phyloP scores from a whole-genome alignment of 352 stramenopile genomes.

The Pythium utonaiense region DNA sequence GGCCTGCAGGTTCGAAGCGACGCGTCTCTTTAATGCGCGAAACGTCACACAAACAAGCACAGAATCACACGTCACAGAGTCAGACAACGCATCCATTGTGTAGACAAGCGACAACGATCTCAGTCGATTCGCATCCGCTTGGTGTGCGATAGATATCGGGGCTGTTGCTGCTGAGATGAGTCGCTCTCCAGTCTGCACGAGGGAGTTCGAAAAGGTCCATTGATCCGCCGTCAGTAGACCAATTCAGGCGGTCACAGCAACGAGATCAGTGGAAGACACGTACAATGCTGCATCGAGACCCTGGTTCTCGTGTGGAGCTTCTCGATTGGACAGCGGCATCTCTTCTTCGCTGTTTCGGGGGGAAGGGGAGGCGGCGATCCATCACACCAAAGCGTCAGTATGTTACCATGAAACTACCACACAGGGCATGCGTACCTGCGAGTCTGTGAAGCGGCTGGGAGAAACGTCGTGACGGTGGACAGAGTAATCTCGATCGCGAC shows the following conservation, averaged over 20 bases:
- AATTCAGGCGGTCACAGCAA: too few species aligned
- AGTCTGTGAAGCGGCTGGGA: constrained; percentile 58
- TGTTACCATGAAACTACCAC: neutral
- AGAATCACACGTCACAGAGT: neutral
- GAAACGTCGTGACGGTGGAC: constrained; percentile 77
- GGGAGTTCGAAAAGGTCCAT: constrained; percentile 1
- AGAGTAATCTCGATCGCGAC: constrained; percentile 79
- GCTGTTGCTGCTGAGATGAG: constrained; percentile 42
- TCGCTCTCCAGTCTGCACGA: constrained; percentile 27
- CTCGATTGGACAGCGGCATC: neutral
- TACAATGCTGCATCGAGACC: constrained; percentile 1
- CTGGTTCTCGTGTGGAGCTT: neutral
- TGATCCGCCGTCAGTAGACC: too few species aligned
- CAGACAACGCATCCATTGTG: neutral
- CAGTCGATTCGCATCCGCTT: constrained; percentile 40
- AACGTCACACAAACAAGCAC: constrained; percentile 6
- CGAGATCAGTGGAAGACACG: too few species aligned
- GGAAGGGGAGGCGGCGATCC: neutral
- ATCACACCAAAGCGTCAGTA: neutral
- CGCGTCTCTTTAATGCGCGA: neutral
- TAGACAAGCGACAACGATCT: neutral
- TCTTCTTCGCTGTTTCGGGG: constrained; percentile 15
- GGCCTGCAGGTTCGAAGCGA: too few species aligned
- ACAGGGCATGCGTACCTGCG: constrained; percentile 25
- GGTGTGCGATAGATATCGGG: constrained; percentile 58